Conservation (phyloP, 257 asterid genomes). For the Nicotiana noctiflora region DNA sequence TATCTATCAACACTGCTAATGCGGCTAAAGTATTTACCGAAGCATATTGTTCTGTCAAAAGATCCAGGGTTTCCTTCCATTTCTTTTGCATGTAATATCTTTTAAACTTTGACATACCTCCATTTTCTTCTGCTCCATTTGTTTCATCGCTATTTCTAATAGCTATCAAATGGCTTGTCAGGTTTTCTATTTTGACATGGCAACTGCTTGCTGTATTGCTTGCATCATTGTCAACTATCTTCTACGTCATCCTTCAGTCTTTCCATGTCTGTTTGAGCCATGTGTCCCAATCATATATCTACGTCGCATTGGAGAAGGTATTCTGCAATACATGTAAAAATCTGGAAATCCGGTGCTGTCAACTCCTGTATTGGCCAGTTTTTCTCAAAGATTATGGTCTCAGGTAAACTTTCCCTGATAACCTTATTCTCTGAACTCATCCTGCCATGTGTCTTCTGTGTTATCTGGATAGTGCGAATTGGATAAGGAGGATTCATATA, state of each 20-base stretch:
- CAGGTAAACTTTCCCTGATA: conserved; percentile 37
- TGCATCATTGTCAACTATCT: conserved; percentile 58
- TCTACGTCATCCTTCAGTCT: conserved; percentile 58
- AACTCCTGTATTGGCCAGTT: conserved; percentile 83
- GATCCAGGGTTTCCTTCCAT: conserved; percentile 19
- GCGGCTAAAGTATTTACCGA: conserved; percentile 52
- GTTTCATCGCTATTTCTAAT: conserved; percentile 15
- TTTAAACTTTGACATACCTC: conserved; percentile 8
- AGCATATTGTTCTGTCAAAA: conserved; percentile 26
- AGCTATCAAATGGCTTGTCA: conserved; percentile 32
- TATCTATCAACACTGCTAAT: conserved; percentile 69
- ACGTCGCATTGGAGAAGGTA: conserved; percentile 28
- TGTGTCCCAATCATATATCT: conserved; percentile 30
- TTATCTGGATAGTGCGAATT: not conserved
- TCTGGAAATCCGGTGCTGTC: conserved; percentile 63
- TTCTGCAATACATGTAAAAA: conserved; percentile 51
- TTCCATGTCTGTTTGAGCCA: conserved; percentile 35
- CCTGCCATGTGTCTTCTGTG: not conserved
- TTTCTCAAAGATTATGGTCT: conserved; percentile 55
- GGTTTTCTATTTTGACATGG: conserved; percentile 58
- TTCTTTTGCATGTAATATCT: conserved; percentile 45
- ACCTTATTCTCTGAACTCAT: not conserved
- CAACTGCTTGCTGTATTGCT: conserved; percentile 43
- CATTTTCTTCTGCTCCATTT: not conserved
- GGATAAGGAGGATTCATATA: not conserved